Conservation (phyloP, 306 rosid genomes). For the Prunus armeniaca region DNA sequence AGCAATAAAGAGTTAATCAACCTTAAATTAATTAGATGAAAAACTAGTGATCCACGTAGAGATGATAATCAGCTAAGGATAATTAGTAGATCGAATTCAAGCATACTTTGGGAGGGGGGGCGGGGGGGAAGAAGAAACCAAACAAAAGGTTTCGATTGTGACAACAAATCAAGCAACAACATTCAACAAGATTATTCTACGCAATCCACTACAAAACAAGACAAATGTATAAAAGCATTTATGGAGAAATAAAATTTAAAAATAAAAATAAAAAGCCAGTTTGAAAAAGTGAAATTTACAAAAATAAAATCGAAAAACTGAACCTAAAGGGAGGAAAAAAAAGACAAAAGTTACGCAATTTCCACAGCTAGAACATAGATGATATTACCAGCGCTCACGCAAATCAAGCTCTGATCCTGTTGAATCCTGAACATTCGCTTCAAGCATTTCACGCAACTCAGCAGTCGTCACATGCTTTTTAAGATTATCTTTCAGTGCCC, state of each 20-base stretch:
- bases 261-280: not conserved
- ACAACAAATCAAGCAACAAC: not conserved
- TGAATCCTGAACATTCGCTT: conserved; percentile 66
- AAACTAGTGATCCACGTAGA: not conserved
- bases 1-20: conserved; percentile 13
- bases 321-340: conserved; percentile 7
- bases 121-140: not conserved
- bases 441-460: conserved; percentile 87
- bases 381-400: conserved; percentile 84
- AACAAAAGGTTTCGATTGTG: not conserved
- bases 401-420: conserved; percentile 92
- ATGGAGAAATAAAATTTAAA: not conserved
- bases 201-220: not conserved
- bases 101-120: not conserved
- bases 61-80: not conserved
- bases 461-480: conserved; percentile 64
- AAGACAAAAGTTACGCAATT: not conserved
- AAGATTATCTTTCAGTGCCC: conserved; percentile 87
- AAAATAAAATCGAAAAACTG: not conserved
- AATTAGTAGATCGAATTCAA: not conserved
- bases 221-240: not conserved
- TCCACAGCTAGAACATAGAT: not conserved
- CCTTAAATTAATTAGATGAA: conserved; percentile 3
- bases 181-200: not conserved
- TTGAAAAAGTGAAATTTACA: not conserved